Evolutionary conservation across 768 basidiomycete species (phyloP), one percentile per base, ranked within the genome.

Genomic region (Asterophora parasitica): DNA sequence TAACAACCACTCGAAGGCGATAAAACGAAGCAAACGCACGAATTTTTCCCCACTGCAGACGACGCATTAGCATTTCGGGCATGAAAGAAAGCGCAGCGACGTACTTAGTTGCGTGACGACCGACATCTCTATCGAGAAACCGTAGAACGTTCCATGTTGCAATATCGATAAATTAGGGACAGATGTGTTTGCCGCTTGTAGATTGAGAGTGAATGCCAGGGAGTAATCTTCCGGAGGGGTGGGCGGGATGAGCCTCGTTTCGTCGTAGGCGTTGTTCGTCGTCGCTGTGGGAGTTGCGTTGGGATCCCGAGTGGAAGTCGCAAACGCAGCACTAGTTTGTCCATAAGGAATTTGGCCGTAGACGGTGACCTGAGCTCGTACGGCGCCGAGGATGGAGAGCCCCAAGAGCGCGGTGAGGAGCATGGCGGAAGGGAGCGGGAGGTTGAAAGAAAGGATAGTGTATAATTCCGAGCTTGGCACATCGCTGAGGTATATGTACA

Each of bases 101-200:
- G 63, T 61, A 85, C 84, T 62, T 53, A 85, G 71, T 67, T 80
- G 78, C 47, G 76, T 78, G 6, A 81, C 73, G 7, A 88, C 80
- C 33, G 85, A 86, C 71, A 87, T 75, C 63, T 90, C 87, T 32
- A 90, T 75, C 3, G 82, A 85, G 59, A 89, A 88, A 3, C 85
- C 86, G 46, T 81, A 74, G 57, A 88, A 88, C 13, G 78, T 73
- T 15, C 80, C 82, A 45, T 50, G 42, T 40, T 71, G 72, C 36
- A 65, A 61, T 20, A 74, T 72, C 7, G 71, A 73, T 27, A 73
- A 44, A 1, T 65, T 66, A 3, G 54, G 49, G 2, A 70, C 67
- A 12, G 51, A 58, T 6, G 56, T 57, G 23, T 65, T 71, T 40
- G 60, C 62, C 9, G 50, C 52, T 49, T 68, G 62, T 15, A 83